Evolutionary conservation across 371 early-diverging fungal genomes (phyloP).

Genomic region (Mortierella sp.): DNA sequence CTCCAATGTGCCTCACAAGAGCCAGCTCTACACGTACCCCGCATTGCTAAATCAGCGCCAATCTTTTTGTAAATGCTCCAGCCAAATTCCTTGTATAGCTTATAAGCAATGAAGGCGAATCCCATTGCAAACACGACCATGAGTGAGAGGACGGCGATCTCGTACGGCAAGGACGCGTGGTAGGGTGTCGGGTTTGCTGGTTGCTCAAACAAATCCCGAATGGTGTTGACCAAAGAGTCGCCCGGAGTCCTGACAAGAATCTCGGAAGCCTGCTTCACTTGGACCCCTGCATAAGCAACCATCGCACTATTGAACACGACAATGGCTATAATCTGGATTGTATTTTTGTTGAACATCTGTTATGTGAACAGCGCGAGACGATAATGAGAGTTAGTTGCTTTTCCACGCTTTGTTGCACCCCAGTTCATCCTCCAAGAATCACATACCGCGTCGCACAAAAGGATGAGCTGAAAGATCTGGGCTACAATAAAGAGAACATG

Average conservation of each 20-base stretch:
- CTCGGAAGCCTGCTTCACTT: constrained; percentile 52
- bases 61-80: constrained; percentile 97
- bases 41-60: constrained; percentile 91
- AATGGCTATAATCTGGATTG: constrained; percentile 58
- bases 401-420: background rate
- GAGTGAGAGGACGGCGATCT: constrained; percentile 49
- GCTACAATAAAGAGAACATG: constrained; percentile 57
- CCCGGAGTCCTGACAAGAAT: constrained; percentile 32
- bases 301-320: constrained; percentile 54
- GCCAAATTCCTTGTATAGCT: constrained; percentile 90
- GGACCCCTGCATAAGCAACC: constrained; percentile 55
- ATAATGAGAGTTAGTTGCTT: background rate
- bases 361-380: background rate
- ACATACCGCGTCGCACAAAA: constrained; percentile 58
- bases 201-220: constrained; percentile 13
- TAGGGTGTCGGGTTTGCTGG: constrained; percentile 26
- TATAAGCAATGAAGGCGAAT: constrained; percentile 58
- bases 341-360: constrained; percentile 58
- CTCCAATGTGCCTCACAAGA: background rate
- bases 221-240: constrained; percentile 23
- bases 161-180: constrained; percentile 48
- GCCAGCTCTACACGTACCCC: constrained; percentile 62
- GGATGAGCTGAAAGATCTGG: constrained; percentile 57
- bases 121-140: constrained; percentile 48
- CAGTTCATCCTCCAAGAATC: background rate